Conservation (phyloP, 140 eudicot species). For the Oenanthe javanica region DNA sequence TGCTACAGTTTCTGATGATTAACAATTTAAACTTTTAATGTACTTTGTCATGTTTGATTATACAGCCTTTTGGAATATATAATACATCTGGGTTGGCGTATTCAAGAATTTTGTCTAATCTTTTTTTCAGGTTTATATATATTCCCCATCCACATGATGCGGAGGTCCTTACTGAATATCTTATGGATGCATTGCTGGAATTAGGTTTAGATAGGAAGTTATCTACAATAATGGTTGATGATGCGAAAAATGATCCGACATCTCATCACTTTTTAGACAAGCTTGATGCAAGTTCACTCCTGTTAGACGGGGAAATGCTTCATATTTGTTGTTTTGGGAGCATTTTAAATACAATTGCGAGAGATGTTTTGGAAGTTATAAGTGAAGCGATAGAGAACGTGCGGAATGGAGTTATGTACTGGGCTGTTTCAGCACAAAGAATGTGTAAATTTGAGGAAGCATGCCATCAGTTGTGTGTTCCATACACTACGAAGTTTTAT, state of each 20-base stretch:
- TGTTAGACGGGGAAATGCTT: constrained; percentile 7
- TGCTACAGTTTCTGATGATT: neutral
- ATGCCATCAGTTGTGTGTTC: neutral
- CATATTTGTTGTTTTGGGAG: constrained; percentile 20
- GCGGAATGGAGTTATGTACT: constrained; percentile 15
- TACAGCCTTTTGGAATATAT: neutral
- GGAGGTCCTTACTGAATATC: neutral
- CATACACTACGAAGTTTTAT: constrained; percentile 4
- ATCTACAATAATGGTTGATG: constrained; percentile 19
- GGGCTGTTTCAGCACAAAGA: constrained; percentile 13
- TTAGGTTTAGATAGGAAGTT: constrained; percentile 21
- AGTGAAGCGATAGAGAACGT: constrained; percentile 8
- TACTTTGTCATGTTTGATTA: neutral
- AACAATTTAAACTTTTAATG: neutral
- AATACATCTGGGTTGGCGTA: neutral
- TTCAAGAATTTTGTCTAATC: neutral
- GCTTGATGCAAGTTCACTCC: neutral
- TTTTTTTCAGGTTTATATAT: constrained; percentile 17
- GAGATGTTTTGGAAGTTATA: constrained; percentile 15
- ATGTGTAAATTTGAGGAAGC: constrained; percentile 15
- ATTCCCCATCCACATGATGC: constrained; percentile 18
- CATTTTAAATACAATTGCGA: constrained; percentile 13
- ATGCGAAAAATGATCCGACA: constrained; percentile 6
- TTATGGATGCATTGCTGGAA: constrained; percentile 17
- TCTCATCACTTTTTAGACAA: neutral